Evolutionary conservation across 352 stramenopile species (phyloP).

Genomic region (Pythium plurisporium): DNA sequence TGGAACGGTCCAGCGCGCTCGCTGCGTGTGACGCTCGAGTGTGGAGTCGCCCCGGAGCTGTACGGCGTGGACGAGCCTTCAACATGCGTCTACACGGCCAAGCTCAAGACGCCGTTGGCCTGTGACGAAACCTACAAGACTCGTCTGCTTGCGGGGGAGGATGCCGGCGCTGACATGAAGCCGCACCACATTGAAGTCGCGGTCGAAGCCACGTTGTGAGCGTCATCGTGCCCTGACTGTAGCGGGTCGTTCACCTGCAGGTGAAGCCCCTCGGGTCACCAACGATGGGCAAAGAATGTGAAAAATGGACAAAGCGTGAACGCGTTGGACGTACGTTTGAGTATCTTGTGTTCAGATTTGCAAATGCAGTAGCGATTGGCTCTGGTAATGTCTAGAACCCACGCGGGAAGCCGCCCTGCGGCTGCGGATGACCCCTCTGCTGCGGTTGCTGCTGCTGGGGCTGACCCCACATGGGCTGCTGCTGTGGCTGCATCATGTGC

Average conservation of each 20-base stretch:
- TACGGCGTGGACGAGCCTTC: conserved; percentile 76
- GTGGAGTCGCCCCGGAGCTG: conserved; percentile 54
- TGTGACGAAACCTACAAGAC: conserved; percentile 36
- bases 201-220: conserved; percentile 43
- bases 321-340: too few species aligned
- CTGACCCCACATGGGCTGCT: conserved; percentile 18
- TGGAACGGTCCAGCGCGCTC: conserved; percentile 87
- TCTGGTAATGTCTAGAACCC: conserved; percentile 27
- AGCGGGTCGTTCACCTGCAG: too few species aligned
- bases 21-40: conserved; percentile 70
- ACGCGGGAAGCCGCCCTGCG: conserved; percentile 22
- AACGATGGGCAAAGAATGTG: neutral
- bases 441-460: conserved; percentile 13
- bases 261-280: too few species aligned
- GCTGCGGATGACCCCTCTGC: conserved; percentile 31
- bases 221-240: too few species aligned
- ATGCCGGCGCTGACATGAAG: conserved; percentile 3
- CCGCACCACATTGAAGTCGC: conserved; percentile 67
- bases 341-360: too few species aligned
- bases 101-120: conserved; percentile 70
- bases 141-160: conserved; percentile 8
- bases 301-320: too few species aligned
- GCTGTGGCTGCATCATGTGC: conserved; percentile 11
- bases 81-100: conserved; percentile 83
- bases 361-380: too few species aligned